A percentile compares a stretch with the other conserved stretches of the same genome.
These are phyloP conservation scores for Cystobasidium pallidum DNA, from an alignment of 1,284 basidiomycete species.

Conservation along the genomic window DNA sequence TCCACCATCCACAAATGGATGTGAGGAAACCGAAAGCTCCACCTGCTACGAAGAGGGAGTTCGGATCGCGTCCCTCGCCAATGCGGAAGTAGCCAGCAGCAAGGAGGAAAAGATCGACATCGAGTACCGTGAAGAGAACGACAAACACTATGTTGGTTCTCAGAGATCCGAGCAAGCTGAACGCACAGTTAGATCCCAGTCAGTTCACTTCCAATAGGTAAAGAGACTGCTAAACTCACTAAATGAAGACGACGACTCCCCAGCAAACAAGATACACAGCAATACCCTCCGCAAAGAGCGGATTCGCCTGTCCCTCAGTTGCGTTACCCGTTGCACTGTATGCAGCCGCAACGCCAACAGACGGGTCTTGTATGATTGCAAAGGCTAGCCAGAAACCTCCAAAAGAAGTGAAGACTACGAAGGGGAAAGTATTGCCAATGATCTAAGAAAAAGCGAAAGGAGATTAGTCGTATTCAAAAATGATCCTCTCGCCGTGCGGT, in stretches of 20 bases:
- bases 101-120: constrained; percentile 49
- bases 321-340: constrained; percentile 31
- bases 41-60: constrained; percentile 44
- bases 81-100: constrained; percentile 48
- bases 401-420: constrained; percentile 51
- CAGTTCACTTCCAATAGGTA: too few species aligned
- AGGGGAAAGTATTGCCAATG: constrained; percentile 47
- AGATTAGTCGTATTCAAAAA: too few species aligned
- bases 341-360: constrained; percentile 31
- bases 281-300: constrained; percentile 45
- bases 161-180: constrained; percentile 48
- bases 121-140: constrained; percentile 50
- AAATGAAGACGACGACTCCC: constrained; percentile 47
- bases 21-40: constrained; percentile 51
- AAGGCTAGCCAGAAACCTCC: constrained; percentile 43
- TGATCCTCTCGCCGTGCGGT: too few species aligned
- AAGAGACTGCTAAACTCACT: too few species aligned
- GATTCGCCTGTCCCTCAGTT: constrained; percentile 13
- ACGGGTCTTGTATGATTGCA: constrained; percentile 33
- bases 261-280: constrained; percentile 47
- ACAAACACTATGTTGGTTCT: constrained; percentile 52
- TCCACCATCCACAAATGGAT: constrained; percentile 44
- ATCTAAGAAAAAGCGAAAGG: too few species aligned
- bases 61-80: constrained; percentile 37
- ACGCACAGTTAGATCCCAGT: too few species aligned